Conservation (phyloP, 176 grass and related monocot species). For the Rhynchospora tenuis region DNA sequence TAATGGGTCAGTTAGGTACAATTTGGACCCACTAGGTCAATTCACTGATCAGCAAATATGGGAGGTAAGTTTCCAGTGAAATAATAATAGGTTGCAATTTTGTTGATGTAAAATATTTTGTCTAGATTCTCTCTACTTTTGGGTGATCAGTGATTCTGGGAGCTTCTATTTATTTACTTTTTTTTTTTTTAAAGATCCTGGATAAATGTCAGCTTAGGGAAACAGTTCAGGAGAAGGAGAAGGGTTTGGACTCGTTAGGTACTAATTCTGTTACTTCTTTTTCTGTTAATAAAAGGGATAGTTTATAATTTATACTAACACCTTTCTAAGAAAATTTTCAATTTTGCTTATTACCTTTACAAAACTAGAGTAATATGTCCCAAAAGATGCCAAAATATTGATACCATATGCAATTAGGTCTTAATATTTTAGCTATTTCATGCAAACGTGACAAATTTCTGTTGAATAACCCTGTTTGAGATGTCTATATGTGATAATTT, state of each 20-base stretch:
- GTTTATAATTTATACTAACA: no score
- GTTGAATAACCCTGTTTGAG: no score
- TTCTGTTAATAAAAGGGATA: neutral
- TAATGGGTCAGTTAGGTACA: conserved; percentile 75
- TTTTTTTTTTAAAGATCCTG: no score
- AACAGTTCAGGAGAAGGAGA: conserved; percentile 72
- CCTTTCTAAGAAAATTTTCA: neutral
- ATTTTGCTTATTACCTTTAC: neutral
- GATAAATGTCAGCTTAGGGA: conserved; percentile 90
- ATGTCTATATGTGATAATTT: neutral
- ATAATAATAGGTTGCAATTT: neutral
- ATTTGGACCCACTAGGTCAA: conserved; percentile 63
- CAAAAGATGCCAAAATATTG: neutral
- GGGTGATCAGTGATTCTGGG: neutral
- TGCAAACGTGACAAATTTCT: no score
- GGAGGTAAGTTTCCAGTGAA: conserved; percentile 48
- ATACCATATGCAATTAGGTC: neutral
- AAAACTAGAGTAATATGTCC: neutral
- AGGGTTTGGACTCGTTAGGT: conserved; percentile 75
- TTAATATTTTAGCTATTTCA: neutral
- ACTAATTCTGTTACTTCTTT: neutral
- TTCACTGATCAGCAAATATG: conserved; percentile 75
- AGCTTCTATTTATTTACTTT: neutral
- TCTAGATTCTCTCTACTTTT: neutral
- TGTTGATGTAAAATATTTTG: neutral